These are phyloP conservation scores for Sungouiozyma ichnusensis DNA, from an alignment of 805 yeast genomes.

Conservation along the genomic window DNA sequence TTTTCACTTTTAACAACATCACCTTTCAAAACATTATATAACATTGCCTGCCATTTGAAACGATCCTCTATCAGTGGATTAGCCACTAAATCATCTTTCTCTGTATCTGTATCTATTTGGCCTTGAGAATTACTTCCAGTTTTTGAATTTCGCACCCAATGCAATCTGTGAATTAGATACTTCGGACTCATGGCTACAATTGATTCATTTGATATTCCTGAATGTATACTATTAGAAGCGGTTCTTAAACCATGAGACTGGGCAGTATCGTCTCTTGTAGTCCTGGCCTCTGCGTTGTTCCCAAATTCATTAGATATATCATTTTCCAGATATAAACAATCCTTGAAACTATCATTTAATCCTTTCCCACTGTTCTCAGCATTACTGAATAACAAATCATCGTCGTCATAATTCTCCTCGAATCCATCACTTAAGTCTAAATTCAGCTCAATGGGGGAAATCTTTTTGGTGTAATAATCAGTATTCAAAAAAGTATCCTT, in stretches of 20 bases:
- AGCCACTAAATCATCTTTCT: slow-evolving; percentile 2
- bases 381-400: slow-evolving; percentile 9
- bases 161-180: slow-evolving; percentile 19
- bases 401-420: slow-evolving; percentile 18
- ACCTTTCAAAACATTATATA: slow-evolving; percentile 82
- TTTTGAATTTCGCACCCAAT: slow-evolving; percentile 16
- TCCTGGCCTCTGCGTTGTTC: background rate
- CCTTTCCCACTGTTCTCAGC: slow-evolving; percentile 9
- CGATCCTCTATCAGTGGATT: slow-evolving; percentile 26
- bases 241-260: background rate
- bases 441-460: slow-evolving; percentile 26
- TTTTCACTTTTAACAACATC: slow-evolving; percentile 90
- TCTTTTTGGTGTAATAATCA: slow-evolving; percentile 54
- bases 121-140: background rate
- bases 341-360: slow-evolving; percentile 14
- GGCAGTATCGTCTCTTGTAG: background rate
- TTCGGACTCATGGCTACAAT: slow-evolving; percentile 19
- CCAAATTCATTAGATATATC: slow-evolving; percentile 1
- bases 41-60: slow-evolving; percentile 93
- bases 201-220: slow-evolving; percentile 9
- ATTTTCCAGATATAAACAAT: slow-evolving; percentile 10
- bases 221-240: slow-evolving; percentile 8
- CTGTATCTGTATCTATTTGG: background rate
- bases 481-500: slow-evolving; percentile 56
- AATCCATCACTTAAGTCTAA: background rate